Conservation (phyloP, 768 basidiomycete species). For the Floccularia luteovirens region DNA sequence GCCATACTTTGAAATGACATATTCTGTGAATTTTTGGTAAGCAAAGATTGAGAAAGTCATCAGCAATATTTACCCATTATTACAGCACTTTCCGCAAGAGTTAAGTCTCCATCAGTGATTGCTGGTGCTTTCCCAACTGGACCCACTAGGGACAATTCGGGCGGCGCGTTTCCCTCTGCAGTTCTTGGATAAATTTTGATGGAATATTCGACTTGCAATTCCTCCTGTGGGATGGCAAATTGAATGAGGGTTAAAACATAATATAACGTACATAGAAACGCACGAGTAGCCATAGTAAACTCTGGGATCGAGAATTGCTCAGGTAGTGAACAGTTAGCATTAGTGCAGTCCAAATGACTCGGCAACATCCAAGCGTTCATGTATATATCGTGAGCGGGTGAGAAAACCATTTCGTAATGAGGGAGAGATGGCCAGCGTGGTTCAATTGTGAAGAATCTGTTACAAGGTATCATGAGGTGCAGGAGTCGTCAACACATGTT, state of each 20-base stretch:
- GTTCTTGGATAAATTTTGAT: conserved; percentile 32
- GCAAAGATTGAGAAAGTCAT: background rate
- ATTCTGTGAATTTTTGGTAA: conserved; percentile 18
- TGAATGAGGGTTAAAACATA: background rate
- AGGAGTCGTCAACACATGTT: too few species aligned
- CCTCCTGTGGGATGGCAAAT: conserved; percentile 31
- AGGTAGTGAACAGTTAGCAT: conserved; percentile 33
- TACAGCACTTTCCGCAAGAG: conserved; percentile 29
- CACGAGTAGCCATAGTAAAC: conserved; percentile 38
- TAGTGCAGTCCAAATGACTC: too few species aligned
- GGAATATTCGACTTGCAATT: conserved; percentile 36
- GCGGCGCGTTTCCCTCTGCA: conserved; percentile 22
- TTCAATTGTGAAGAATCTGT: too few species aligned
- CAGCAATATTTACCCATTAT: conserved; percentile 24
- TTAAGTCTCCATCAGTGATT: conserved; percentile 36
- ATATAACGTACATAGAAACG: conserved; percentile 4
- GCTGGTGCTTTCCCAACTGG: conserved; percentile 42
- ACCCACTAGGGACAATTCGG: conserved; percentile 25
- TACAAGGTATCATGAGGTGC: too few species aligned
- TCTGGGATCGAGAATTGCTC: conserved; percentile 39
- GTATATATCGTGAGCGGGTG: too few species aligned
- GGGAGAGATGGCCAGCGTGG: too few species aligned
- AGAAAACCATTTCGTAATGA: too few species aligned
- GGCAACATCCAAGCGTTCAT: too few species aligned
- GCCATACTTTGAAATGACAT: conserved; percentile 31